Evolutionary conservation across 2,329 filamentous ascomycete species (phyloP).

Genomic region (Pseudogymnoascus sp.): DNA sequence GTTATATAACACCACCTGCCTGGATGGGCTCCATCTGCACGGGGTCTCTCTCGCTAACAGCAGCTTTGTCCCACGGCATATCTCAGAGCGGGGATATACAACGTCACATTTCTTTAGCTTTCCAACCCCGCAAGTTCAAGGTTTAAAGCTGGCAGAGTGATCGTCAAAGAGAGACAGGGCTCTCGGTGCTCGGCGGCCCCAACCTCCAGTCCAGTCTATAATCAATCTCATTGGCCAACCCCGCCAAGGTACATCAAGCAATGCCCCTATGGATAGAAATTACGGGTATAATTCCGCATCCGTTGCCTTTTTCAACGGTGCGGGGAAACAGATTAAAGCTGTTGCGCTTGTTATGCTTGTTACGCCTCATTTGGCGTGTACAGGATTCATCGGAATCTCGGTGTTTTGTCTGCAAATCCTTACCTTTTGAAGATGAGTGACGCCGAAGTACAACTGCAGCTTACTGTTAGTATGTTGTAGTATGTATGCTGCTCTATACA

Average conservation of each 20-base stretch:
- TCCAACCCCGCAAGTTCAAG: slow-evolving; percentile 5
- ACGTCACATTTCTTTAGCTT: slow-evolving; percentile 2
- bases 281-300: slow-evolving; percentile 8
- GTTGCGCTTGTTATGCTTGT: background rate
- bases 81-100: slow-evolving; percentile 6
- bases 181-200: background rate
- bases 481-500: background rate
- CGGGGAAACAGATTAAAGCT: background rate
- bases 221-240: background rate
- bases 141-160: background rate
- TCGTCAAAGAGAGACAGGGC: background rate
- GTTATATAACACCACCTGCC: slow-evolving; percentile 8
- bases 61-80: background rate
- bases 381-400: background rate
- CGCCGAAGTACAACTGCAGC: background rate
- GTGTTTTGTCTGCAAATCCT: background rate
- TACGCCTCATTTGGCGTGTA: background rate
- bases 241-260: slow-evolving; percentile 2
- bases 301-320: background rate
- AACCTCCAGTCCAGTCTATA: background rate
- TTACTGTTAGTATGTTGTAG: background rate
- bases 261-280: background rate
- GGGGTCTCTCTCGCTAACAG: background rate
- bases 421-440: background rate
- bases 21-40: background rate